Evolutionary conservation across 2,329 filamentous ascomycete genomes (phyloP).

Genomic region (Byssoonygena ceratinophila): DNA sequence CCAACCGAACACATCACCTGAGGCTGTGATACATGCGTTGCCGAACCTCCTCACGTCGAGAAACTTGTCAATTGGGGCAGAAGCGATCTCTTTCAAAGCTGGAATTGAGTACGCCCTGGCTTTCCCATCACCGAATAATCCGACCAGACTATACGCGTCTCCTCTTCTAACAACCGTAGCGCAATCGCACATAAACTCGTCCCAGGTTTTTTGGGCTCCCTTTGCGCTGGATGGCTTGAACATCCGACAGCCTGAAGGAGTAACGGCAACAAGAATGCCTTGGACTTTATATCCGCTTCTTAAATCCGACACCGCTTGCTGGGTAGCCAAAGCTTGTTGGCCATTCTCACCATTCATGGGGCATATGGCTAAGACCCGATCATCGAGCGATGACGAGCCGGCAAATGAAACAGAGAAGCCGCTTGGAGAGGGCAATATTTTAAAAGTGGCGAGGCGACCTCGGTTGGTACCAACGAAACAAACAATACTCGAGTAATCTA

Average conservation of each 20-base stretch:
- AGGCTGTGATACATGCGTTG: slow-evolving; percentile 59
- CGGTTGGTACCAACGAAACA: slow-evolving; percentile 82
- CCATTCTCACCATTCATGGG: slow-evolving; percentile 74
- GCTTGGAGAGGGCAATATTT: slow-evolving; percentile 65
- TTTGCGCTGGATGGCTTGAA: slow-evolving; percentile 78
- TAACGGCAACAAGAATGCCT: slow-evolving; percentile 71
- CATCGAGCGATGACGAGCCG: slow-evolving; percentile 58
- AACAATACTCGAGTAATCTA: slow-evolving; percentile 81
- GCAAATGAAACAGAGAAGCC: slow-evolving; percentile 63
- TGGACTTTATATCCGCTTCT: slow-evolving; percentile 64
- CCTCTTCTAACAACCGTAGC: slow-evolving; percentile 67
- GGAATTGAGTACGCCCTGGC: slow-evolving; percentile 79
- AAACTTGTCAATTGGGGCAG: slow-evolving; percentile 51
- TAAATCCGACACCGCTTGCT: slow-evolving; percentile 62
- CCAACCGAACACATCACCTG: slow-evolving; percentile 80
- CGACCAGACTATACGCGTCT: slow-evolving; percentile 67
- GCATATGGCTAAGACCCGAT: slow-evolving; percentile 60
- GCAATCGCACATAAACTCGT: slow-evolving; percentile 69
- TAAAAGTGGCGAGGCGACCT: slow-evolving; percentile 80
- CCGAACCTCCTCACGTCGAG: slow-evolving; percentile 64
- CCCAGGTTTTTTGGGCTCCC: slow-evolving; percentile 85
- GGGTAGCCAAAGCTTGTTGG: slow-evolving; percentile 63
- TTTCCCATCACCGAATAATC: slow-evolving; percentile 72
- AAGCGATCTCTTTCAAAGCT: slow-evolving; percentile 70
- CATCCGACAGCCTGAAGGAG: slow-evolving; percentile 62